phyloP scores from a whole-genome alignment of 306 rosid genomes.

The Quercus bicolor region DNA sequence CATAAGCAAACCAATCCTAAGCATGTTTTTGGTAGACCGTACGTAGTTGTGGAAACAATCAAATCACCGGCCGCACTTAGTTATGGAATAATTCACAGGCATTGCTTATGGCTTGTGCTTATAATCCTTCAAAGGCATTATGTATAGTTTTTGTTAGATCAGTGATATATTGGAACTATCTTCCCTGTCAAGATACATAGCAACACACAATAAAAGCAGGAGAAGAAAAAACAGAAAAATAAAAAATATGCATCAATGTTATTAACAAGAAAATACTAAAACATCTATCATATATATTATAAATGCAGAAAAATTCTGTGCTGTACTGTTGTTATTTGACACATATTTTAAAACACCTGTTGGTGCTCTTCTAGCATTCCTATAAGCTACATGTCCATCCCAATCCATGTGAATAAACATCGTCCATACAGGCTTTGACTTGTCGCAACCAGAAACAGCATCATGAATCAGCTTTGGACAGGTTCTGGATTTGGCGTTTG shows the following conservation, averaged over 20 bases:
- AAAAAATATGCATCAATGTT: not conserved
- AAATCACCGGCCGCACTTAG: too few species aligned
- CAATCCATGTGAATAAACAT: not conserved
- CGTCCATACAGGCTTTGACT: slow-evolving; percentile 17
- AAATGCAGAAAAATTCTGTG: not conserved
- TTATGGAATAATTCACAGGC: too few species aligned
- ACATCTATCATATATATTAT: not conserved
- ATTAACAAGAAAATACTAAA: not conserved
- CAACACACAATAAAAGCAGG: not conserved
- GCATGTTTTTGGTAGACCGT: too few species aligned
- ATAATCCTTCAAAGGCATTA: too few species aligned
- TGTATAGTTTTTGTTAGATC: too few species aligned
- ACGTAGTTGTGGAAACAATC: too few species aligned
- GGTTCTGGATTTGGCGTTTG: slow-evolving; percentile 42
- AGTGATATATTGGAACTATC: too few species aligned
- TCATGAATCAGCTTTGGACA: slow-evolving; percentile 41
- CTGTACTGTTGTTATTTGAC: slow-evolving; percentile 1
- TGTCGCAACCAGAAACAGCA: slow-evolving; percentile 21
- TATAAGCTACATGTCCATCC: not conserved
- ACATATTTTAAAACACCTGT: slow-evolving; percentile 12
- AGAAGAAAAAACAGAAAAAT: not conserved
- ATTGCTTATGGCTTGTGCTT: too few species aligned
- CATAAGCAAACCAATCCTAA: too few species aligned
- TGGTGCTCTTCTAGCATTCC: slow-evolving; percentile 9
- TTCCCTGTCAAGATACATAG: too few species aligned